phyloP scores from a whole-genome alignment of 73 alveolate genomes.

The Tetrahymena borealis region DNA sequence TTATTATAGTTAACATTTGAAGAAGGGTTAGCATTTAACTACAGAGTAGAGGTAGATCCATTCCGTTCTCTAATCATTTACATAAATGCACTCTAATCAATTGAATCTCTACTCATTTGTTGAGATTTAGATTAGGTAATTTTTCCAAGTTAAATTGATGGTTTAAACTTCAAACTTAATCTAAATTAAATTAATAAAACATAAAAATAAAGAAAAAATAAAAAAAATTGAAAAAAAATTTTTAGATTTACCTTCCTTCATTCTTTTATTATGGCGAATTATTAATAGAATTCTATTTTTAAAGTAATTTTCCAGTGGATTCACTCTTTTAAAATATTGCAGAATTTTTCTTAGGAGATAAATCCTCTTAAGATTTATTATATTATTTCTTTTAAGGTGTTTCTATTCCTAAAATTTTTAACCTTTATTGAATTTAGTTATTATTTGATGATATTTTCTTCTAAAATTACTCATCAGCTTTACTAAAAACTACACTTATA shows the following conservation, averaged over 20 bases:
- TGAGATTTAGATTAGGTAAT: not conserved
- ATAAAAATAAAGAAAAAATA: too few species aligned
- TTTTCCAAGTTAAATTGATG: not conserved
- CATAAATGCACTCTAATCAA: not conserved
- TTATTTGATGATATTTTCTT: not conserved
- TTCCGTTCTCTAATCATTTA: not conserved
- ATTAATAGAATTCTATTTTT: not conserved
- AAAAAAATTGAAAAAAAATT: too few species aligned
- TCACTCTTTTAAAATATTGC: not conserved
- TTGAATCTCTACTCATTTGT: not conserved
- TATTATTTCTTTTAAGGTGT: not conserved
- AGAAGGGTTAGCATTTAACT: not conserved
- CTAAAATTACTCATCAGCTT: not conserved
- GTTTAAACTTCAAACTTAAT: too few species aligned
- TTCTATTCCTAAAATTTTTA: not conserved
- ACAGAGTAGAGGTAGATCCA: not conserved
- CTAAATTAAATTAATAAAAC: too few species aligned
- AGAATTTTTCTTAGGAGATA: not conserved
- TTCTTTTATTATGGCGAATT: too few species aligned
- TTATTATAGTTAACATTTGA: not conserved
- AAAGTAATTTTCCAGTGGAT: not conserved
- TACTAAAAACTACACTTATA: not conserved
- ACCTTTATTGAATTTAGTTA: not conserved
- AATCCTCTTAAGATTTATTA: not conserved
- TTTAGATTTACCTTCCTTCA: too few species aligned